Conservation (phyloP, 306 rosid genomes). For the Corylus americana region DNA sequence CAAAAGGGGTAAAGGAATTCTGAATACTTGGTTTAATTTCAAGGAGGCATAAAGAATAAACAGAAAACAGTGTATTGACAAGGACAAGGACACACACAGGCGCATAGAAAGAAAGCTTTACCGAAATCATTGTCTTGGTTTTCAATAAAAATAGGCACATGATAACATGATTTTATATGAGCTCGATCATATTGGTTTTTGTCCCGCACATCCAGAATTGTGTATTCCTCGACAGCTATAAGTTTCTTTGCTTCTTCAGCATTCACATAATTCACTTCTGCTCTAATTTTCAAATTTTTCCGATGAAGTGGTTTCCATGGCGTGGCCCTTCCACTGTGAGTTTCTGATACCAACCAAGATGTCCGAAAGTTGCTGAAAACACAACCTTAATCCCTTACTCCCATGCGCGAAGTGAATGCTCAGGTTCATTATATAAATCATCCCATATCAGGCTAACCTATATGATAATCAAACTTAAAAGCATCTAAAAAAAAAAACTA, state of each 20-base stretch:
- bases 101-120: slow-evolving; percentile 21
- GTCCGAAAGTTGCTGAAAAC: slow-evolving; percentile 68
- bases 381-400: slow-evolving; percentile 46
- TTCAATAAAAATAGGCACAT: slow-evolving; percentile 86
- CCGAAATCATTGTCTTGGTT: slow-evolving; percentile 82
- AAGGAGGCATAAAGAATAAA: neutral
- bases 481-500: neutral
- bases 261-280: slow-evolving; percentile 69
- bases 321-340: slow-evolving; percentile 54
- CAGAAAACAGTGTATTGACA: neutral
- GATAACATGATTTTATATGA: slow-evolving; percentile 76
- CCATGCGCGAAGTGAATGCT: slow-evolving; percentile 11
- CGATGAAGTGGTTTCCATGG: slow-evolving; percentile 41
- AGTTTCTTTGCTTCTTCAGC: slow-evolving; percentile 82
- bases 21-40: neutral
- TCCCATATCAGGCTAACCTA: slow-evolving; percentile 1
- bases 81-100: neutral
- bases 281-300: slow-evolving; percentile 50
- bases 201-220: slow-evolving; percentile 81
- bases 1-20: neutral
- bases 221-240: slow-evolving; percentile 60
- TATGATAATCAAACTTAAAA: neutral
- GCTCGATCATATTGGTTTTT: slow-evolving; percentile 73
- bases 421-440: neutral
- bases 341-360: slow-evolving; percentile 54